These are phyloP conservation scores for carrot (Daucus carota) DNA, from an alignment of 129 eudicot species.

Conservation along the genomic window DNA sequence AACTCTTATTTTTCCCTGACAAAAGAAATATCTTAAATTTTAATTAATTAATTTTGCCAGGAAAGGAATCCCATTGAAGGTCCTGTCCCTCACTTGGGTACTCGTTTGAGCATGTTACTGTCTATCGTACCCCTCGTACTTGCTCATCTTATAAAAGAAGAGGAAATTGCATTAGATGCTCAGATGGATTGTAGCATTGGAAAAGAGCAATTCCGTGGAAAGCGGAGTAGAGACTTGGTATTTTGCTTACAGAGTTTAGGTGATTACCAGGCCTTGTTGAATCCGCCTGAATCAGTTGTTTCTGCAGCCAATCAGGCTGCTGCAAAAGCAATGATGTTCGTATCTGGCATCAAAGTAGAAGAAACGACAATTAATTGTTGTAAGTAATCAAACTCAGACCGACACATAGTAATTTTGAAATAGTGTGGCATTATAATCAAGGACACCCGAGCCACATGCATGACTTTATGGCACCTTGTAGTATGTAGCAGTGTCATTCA, in stretches of 20 bases:
- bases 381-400: constrained; percentile 37
- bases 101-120: constrained; percentile 81
- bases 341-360: constrained; percentile 49
- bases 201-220: constrained; percentile 34
- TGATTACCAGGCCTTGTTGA: constrained; percentile 59
- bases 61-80: constrained; percentile 96
- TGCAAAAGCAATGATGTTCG: constrained; percentile 75
- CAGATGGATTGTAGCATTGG: constrained; percentile 24
- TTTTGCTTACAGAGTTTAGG: constrained; percentile 66
- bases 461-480: not conserved
- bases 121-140: constrained; percentile 75
- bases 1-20: constrained; percentile 1
- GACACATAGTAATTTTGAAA: not conserved
- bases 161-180: constrained; percentile 32
- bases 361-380: constrained; percentile 64
- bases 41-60: constrained; percentile 30
- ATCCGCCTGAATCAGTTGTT: constrained; percentile 63
- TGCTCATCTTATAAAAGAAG: constrained; percentile 81
- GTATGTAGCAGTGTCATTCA: not conserved
- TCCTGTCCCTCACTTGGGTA: constrained; percentile 83
- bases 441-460: not conserved
- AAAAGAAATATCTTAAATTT: no score
- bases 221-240: constrained; percentile 55
- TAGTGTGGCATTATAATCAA: not conserved
- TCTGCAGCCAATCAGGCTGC: constrained; percentile 92